Evolutionary conservation across 495 filamentous ascomycete species (phyloP).

Genomic region (Cercophora samala): DNA sequence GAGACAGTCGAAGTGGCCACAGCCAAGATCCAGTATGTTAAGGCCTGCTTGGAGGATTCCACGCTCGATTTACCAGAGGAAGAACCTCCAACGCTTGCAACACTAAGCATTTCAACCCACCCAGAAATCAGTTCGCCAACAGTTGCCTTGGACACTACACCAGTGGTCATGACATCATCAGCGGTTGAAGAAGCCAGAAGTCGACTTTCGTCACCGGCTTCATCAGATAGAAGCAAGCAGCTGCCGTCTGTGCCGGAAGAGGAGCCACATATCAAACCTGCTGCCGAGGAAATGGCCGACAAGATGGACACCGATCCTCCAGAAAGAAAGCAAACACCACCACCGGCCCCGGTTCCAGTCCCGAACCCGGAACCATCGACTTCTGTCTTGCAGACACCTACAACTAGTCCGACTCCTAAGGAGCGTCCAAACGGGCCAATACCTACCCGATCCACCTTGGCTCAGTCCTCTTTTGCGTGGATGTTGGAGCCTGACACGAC

Average conservation of each 20-base stretch:
- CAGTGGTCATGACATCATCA: conserved; percentile 32
- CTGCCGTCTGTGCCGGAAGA: conserved; percentile 15
- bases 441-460: conserved; percentile 64
- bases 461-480: conserved; percentile 90
- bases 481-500: conserved; percentile 67
- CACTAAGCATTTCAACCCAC: conserved; percentile 25
- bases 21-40: conserved; percentile 72
- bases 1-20: conserved; percentile 63
- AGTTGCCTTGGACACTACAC: conserved; percentile 35
- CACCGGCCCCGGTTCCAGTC: conserved; percentile 8
- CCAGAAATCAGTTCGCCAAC: conserved; percentile 27
- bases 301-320: conserved; percentile 31
- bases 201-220: conserved; percentile 26
- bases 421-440: conserved; percentile 36
- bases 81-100: conserved; percentile 31
- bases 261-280: neutral
- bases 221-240: neutral
- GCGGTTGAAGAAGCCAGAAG: conserved; percentile 29
- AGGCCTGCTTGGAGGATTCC: conserved; percentile 69
- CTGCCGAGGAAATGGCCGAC: conserved; percentile 15
- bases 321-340: conserved; percentile 17
- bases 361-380: conserved; percentile 15
- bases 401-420: conserved; percentile 12
- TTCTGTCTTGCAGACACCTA: neutral
- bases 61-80: conserved; percentile 53